Percentiles rank a stretch among this genome's conserved stretches.
Conservation (phyloP, 1,284 basidiomycete species). For the Microbotryum intermedium region DNA sequence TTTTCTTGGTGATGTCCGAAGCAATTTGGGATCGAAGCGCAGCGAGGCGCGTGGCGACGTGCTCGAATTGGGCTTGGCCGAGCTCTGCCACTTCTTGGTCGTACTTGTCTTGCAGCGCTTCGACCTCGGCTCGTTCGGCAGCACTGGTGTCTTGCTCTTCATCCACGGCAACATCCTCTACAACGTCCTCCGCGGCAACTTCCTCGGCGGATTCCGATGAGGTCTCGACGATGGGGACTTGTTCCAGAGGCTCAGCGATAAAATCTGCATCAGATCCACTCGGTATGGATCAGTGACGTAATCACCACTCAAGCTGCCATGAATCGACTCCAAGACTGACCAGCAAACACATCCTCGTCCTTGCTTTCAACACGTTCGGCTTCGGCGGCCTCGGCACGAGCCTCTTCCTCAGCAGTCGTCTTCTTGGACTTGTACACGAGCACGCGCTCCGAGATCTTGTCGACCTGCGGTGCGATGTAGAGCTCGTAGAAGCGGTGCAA, state of each 20-base stretch:
- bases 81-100: slow-evolving; percentile 30
- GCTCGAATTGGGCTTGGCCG: slow-evolving; percentile 25
- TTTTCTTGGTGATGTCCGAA: slow-evolving; percentile 28
- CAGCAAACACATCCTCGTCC: slow-evolving; percentile 18
- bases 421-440: slow-evolving; percentile 31
- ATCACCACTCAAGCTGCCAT: background rate
- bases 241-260: slow-evolving; percentile 26
- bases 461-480: slow-evolving; percentile 33
- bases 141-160: slow-evolving; percentile 13
- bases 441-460: slow-evolving; percentile 32
- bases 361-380: slow-evolving; percentile 20
- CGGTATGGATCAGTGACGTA: background rate
- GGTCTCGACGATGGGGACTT: background rate
- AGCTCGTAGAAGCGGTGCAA: slow-evolving; percentile 30
- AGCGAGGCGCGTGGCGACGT: slow-evolving; percentile 25
- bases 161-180: background rate
- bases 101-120: slow-evolving; percentile 27
- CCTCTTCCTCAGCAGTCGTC: background rate
- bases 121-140: slow-evolving; percentile 28
- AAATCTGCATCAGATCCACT: slow-evolving; percentile 10
- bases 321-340: slow-evolving; percentile 2
- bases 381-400: slow-evolving; percentile 13
- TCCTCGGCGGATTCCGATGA: background rate
- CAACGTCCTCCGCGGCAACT: background rate
- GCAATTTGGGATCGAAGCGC: slow-evolving; percentile 21